Percentiles rank a stretch among this genome's conserved stretches.
These are phyloP conservation scores for Ulmus americana DNA, from an alignment of 331 rosid species.

Conservation along the genomic window DNA sequence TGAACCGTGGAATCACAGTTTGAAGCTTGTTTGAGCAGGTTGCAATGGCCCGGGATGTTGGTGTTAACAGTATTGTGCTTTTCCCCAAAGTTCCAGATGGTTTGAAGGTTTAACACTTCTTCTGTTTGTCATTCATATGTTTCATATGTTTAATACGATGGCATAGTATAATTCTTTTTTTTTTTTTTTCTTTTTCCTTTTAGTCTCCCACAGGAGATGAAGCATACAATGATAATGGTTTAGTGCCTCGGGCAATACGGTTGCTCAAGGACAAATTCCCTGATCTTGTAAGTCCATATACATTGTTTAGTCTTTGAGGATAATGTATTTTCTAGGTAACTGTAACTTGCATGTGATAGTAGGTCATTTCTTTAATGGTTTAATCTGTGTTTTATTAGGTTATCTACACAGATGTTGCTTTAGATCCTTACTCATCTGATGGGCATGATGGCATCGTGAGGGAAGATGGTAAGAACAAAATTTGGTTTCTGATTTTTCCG, in stretches of 20 bases:
- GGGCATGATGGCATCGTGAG: constrained; percentile 97
- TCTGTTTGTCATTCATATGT: constrained; percentile 16
- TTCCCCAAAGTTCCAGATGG: constrained; percentile 96
- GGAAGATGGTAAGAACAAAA: constrained; percentile 72
- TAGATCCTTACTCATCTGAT: constrained; percentile 94
- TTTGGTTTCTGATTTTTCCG: constrained; percentile 14
- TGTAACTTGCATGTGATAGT: constrained; percentile 16
- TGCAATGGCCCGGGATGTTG: constrained; percentile 81
- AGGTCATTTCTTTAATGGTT: constrained; percentile 11
- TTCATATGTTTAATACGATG: constrained; percentile 13
- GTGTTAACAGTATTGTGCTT: constrained; percentile 78
- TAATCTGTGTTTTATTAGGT: constrained; percentile 40
- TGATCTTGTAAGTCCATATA: constrained; percentile 67
- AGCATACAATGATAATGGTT: constrained; percentile 81
- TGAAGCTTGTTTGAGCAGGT: constrained; percentile 51
- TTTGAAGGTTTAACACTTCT: constrained; percentile 54
- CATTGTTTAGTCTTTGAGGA: constrained; percentile 1
- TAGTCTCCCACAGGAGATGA: constrained; percentile 82
- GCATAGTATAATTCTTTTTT: constrained; percentile 28
- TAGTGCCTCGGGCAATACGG: constrained; percentile 78
- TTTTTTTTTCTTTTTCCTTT: constrained; percentile 21
- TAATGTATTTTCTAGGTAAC: not conserved
- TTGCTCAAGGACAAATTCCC: constrained; percentile 89
- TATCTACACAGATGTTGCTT: constrained; percentile 92
- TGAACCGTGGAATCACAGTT: not conserved